phyloP scores from a whole-genome alignment of 1,284 basidiomycete species.

The Pterulicium gracile region DNA sequence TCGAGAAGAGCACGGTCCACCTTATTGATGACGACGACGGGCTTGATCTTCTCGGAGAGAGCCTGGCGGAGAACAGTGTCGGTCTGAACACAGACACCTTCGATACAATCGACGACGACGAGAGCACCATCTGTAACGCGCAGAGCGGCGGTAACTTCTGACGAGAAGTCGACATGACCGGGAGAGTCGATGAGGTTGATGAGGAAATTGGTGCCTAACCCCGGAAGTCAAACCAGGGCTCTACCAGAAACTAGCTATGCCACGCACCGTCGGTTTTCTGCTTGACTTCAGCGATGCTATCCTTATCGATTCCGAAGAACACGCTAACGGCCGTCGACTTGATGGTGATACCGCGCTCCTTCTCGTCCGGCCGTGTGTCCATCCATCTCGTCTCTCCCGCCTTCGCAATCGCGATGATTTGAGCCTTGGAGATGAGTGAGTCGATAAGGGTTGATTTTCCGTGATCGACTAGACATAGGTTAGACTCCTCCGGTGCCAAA shows the following conservation, averaged over 20 bases:
- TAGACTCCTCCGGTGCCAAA: slow-evolving; percentile 10
- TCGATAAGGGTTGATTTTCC: slow-evolving; percentile 99
- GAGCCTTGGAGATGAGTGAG: slow-evolving; percentile 98
- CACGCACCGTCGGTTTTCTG: slow-evolving; percentile 83
- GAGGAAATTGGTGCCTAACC: slow-evolving; percentile 87
- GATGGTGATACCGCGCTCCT: slow-evolving; percentile 99
- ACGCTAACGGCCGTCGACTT: slow-evolving; percentile 99
- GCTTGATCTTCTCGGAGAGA: slow-evolving; percentile 97
- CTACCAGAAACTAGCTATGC: not conserved
- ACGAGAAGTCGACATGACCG: slow-evolving; percentile 99
- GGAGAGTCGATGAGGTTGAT: slow-evolving; percentile 99
- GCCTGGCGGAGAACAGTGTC: slow-evolving; percentile 99
- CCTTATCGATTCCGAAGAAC: slow-evolving; percentile 96
- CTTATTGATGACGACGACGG: slow-evolving; percentile 99
- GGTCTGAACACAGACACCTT: slow-evolving; percentile 99
- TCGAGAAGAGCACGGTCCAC: slow-evolving; percentile 99
- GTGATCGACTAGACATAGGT: slow-evolving; percentile 76
- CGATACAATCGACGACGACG: slow-evolving; percentile 98
- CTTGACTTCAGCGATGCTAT: slow-evolving; percentile 76
- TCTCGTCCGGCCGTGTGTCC: slow-evolving; percentile 97
- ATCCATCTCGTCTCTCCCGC: slow-evolving; percentile 97
- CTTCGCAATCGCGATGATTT: slow-evolving; percentile 95
- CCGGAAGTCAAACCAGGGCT: slow-evolving; percentile 6
- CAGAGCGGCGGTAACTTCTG: slow-evolving; percentile 98
- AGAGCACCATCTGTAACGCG: slow-evolving; percentile 99